phyloP scores from a whole-genome alignment of 106 monocot genomes.

The Chionographis japonica region DNA sequence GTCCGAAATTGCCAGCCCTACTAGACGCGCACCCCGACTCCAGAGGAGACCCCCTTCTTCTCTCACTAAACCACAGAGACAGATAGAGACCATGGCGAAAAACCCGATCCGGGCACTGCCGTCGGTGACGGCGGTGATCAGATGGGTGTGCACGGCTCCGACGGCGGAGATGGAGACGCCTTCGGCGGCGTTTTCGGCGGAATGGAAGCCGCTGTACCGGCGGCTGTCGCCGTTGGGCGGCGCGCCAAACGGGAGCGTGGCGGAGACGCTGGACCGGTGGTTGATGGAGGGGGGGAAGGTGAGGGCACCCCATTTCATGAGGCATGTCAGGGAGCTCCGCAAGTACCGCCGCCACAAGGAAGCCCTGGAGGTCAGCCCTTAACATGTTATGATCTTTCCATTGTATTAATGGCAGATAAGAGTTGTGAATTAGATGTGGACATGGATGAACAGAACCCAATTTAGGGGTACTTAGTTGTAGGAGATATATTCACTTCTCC shows the following conservation, averaged over 20 bases:
- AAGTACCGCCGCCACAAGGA: slow-evolving; percentile 44
- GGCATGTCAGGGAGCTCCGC: slow-evolving; percentile 52
- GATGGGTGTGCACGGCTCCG: slow-evolving; percentile 22
- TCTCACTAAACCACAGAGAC: neutral
- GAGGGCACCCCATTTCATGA: slow-evolving; percentile 22
- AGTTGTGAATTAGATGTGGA: too few relatives aligned
- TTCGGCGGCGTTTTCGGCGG: neutral
- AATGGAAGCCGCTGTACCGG: slow-evolving; percentile 30
- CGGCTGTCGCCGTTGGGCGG: slow-evolving; percentile 43
- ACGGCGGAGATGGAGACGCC: neutral
- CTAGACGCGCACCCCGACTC: too few relatives aligned
- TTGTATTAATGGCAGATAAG: too few relatives aligned
- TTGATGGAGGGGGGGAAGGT: slow-evolving; percentile 38
- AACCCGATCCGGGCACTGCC: slow-evolving; percentile 3
- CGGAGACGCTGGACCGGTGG: slow-evolving; percentile 60
- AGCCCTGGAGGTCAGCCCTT: slow-evolving; percentile 49
- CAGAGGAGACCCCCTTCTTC: too few relatives aligned
- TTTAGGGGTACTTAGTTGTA: too few relatives aligned
- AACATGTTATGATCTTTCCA: neutral
- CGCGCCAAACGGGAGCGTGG: slow-evolving; percentile 57
- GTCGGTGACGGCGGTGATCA: neutral
- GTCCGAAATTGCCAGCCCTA: too few relatives aligned
- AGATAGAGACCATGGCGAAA: neutral
- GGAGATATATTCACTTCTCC: neutral
- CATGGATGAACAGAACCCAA: too few relatives aligned